Conservation (phyloP, 768 basidiomycete species). For the Calocybe indica region DNA sequence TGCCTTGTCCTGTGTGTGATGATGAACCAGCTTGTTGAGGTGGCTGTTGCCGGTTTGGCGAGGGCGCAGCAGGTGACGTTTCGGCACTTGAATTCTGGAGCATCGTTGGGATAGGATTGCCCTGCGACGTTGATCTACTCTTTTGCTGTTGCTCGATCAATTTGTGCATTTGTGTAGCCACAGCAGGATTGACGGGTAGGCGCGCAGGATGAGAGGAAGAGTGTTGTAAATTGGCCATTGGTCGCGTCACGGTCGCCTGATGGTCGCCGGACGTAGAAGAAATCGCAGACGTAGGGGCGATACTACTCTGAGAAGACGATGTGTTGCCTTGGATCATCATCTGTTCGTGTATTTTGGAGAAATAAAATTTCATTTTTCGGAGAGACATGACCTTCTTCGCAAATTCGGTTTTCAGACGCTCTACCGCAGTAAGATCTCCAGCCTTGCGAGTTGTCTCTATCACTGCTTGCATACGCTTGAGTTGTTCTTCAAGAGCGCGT, state of each 20-base stretch:
- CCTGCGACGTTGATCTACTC: background rate
- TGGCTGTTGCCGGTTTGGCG: background rate
- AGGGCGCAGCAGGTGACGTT: background rate
- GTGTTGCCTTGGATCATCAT: background rate
- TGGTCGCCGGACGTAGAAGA: too few species aligned
- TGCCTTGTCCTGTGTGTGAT: background rate
- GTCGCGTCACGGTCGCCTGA: background rate
- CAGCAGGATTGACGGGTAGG: constrained; percentile 4
- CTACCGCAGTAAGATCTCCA: constrained; percentile 4
- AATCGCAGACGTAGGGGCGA: too few species aligned
- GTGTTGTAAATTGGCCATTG: constrained; percentile 4
- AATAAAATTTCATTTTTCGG: constrained; percentile 4
- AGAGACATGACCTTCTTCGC: constrained; percentile 3
- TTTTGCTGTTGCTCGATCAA: constrained; percentile 38
- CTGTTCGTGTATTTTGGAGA: background rate
- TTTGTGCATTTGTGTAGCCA: constrained; percentile 42
- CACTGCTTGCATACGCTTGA: constrained; percentile 1
- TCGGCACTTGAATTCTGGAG: background rate
- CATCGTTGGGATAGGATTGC: background rate
- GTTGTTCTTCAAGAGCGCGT: constrained; percentile 4
- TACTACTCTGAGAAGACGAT: too few species aligned
- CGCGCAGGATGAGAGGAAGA: constrained; percentile 4
- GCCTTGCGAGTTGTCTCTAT: constrained; percentile 6
- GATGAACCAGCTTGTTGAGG: background rate
- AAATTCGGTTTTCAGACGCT: constrained; percentile 9